A percentile compares a stretch with the other conserved stretches of the same genome.
phyloP scores from a whole-genome alignment of 1,284 basidiomycete species.

The Irpex sp. region DNA sequence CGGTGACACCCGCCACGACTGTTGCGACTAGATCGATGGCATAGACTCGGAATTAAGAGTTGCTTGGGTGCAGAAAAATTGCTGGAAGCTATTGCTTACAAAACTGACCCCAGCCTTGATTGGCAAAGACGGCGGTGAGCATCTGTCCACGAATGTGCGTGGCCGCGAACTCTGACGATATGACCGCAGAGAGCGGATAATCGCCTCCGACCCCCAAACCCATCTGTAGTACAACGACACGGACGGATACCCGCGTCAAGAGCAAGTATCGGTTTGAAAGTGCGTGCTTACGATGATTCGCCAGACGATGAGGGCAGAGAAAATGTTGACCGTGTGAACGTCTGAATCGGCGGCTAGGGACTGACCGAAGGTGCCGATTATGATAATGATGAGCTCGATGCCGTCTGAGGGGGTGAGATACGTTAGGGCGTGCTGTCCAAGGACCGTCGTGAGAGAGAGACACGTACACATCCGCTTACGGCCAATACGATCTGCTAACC shows the following conservation, averaged over 20 bases:
- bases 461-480: conserved; percentile 47
- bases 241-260: not conserved
- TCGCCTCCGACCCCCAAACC: conserved; percentile 55
- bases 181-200: conserved; percentile 48
- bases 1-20: conserved; percentile 22
- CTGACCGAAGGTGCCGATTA: conserved; percentile 46
- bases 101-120: conserved; percentile 51
- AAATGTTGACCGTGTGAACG: conserved; percentile 49
- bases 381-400: conserved; percentile 55
- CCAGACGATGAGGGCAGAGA: conserved; percentile 59
- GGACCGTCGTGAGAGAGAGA: conserved; percentile 10
- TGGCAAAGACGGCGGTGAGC: conserved; percentile 54
- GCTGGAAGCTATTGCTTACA: conserved; percentile 12
- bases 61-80: no score
- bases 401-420: conserved; percentile 43
- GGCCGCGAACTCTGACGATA: conserved; percentile 61
- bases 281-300: conserved; percentile 37
- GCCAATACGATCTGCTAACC: conserved; percentile 51
- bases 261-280: not conserved
- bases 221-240: conserved; percentile 20
- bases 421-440: conserved; percentile 15
- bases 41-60: not conserved
- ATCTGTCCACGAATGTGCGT: conserved; percentile 51
- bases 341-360: conserved; percentile 47
- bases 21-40: conserved; percentile 42